These are phyloP conservation scores for Cenchrus purpureus DNA, from an alignment of 176 grass and related monocot species.

Conservation along the genomic window DNA sequence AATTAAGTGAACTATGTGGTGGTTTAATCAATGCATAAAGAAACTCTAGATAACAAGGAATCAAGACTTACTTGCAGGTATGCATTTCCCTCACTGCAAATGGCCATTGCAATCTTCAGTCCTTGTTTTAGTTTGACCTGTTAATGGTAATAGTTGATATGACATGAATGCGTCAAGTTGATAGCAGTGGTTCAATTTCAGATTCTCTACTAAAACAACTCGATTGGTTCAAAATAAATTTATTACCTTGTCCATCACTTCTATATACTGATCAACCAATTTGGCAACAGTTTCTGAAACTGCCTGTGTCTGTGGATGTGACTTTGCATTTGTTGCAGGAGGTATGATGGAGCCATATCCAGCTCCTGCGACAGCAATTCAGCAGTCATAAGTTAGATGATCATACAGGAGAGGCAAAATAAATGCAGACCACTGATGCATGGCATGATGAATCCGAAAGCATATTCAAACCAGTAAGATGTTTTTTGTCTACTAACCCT, in stretches of 20 bases:
- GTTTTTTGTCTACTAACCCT: constrained; percentile 48
- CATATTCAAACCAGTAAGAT: background rate
- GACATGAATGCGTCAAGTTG: background rate
- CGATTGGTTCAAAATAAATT: constrained; percentile 13
- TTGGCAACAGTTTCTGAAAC: constrained; percentile 63
- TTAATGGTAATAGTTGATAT: constrained; percentile 35
- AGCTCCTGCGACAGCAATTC: constrained; percentile 48
- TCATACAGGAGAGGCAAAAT: background rate
- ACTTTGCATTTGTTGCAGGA: constrained; percentile 59
- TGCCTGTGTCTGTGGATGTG: constrained; percentile 47
- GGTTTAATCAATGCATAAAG: constrained; percentile 15
- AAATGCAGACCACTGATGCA: background rate
- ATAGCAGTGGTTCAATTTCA: background rate
- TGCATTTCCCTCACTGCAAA: constrained; percentile 77
- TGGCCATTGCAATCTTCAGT: constrained; percentile 67
- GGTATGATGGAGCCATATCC: constrained; percentile 80
- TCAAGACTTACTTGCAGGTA: constrained; percentile 69
- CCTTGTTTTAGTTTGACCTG: constrained; percentile 93
- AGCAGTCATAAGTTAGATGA: background rate
- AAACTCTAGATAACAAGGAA: constrained; percentile 19
- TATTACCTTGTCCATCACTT: constrained; percentile 86
- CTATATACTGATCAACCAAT: constrained; percentile 67
- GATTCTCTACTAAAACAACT: background rate
- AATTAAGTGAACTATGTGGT: background rate
- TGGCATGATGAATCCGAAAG: background rate